Evolutionary conservation across 805 yeast species (phyloP), one percentile per base, ranked within the genome.

Genomic region (Schwanniomyces sp.): DNA sequence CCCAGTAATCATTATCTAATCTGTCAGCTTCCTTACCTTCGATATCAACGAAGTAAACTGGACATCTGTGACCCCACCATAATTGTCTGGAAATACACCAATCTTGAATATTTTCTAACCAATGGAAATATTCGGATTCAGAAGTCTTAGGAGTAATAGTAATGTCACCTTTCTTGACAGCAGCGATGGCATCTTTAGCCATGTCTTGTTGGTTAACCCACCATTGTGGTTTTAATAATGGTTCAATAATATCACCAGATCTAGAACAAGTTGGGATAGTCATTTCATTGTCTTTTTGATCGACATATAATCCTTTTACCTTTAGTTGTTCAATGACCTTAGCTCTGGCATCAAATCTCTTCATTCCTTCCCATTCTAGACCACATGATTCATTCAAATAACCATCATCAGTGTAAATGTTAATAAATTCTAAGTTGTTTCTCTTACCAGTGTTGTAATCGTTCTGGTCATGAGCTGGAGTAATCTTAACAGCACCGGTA

Each of bases 401-500:
- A 70, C 99, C 99, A 61, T 90, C 88, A 63, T 94, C 98, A 47
- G 96, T 92, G 58, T 88, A 75, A 55, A 94, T 91, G 72, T 90
- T 91, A 72, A 94, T 80, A 62, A 90, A 82, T 66, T 90, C 96
- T 61, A 94, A 79, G 62, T 82, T 76, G 69, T 90, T 88, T 75
- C 99, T 91, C 75, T 88, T 91, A 76, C 99, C 99, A 46, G 97
- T 90, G 64, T 77, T 80, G 80, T 89, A 91, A 89, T 94, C 99
- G 79, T 94, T 94, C 61, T 84, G 87, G 73, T 94, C 99, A 71
- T 94, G 99, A 39, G 96, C 97, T 50, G 99, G 99, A 11, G 99
- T 94, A 66, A 94, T 94, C 74, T 94, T 94, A 52, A 94, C 99
- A 42, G 99, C 99, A 85, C 99, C 99, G 52, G 99, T 94, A 80